These are phyloP conservation scores for Botryotinia narcissicola DNA, from an alignment of 2,329 filamentous ascomycete genomes.

Conservation along the genomic window DNA sequence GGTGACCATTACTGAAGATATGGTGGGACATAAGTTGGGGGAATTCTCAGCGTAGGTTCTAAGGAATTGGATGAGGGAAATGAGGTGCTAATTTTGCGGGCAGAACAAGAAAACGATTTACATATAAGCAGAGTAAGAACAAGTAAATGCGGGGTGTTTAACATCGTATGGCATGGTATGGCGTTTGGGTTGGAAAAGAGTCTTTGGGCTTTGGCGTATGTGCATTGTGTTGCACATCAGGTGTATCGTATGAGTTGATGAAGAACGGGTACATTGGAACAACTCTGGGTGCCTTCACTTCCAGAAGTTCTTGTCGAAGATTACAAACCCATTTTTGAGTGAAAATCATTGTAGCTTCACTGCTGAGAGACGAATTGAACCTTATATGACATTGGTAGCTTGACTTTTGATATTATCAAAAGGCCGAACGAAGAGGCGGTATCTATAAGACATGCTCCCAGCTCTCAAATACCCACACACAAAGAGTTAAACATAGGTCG, in stretches of 20 bases:
- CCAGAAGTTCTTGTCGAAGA: not conserved
- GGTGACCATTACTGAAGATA: slow-evolving; percentile 69
- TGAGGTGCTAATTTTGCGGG: slow-evolving; percentile 16
- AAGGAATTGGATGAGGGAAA: not conserved
- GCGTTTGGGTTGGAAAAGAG: slow-evolving; percentile 22
- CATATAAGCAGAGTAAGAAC: slow-evolving; percentile 70
- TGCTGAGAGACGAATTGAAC: not conserved
- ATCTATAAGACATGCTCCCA: not conserved
- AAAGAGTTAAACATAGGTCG: not conserved
- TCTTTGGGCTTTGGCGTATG: not conserved
- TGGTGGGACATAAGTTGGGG: slow-evolving; percentile 74
- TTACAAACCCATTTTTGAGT: not conserved
- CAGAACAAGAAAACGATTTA: slow-evolving; percentile 66
- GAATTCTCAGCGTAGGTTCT: slow-evolving; percentile 65
- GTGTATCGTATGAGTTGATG: not conserved
- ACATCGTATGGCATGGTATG: slow-evolving; percentile 5
- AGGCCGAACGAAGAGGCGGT: not conserved
- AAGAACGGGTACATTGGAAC: not conserved
- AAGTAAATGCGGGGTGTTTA: slow-evolving; percentile 38
- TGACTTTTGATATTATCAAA: not conserved
- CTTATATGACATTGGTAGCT: not conserved
- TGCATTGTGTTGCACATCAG: slow-evolving; percentile 8
- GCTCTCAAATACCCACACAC: not conserved
- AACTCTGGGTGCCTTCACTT: not conserved
- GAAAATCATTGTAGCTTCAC: not conserved